A percentile compares a stretch with the other conserved stretches of the same genome.
phyloP scores from a whole-genome alignment of 805 yeast genomes.

The Cyberlindnera japonica region DNA sequence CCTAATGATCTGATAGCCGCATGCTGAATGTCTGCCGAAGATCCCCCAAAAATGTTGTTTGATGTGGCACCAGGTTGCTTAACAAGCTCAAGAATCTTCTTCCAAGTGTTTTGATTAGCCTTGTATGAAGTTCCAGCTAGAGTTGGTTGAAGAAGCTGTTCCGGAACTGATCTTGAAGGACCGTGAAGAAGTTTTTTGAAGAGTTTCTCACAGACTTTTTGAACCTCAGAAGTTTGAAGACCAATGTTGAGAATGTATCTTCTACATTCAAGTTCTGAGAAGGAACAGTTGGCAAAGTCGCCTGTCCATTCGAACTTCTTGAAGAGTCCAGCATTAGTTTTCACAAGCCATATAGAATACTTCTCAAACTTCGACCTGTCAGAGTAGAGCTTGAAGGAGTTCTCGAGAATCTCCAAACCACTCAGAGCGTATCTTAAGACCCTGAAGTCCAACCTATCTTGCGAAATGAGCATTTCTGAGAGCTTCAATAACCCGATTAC shows the following conservation, averaged over 20 bases:
- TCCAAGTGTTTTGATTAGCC: conserved; percentile 48
- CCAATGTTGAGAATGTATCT: conserved; percentile 42
- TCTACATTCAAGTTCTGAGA: conserved; percentile 42
- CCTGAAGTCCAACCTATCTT: conserved; percentile 18
- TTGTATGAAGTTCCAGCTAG: conserved; percentile 40
- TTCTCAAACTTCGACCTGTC: conserved; percentile 2
- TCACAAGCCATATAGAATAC: conserved; percentile 17
- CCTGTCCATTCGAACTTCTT: conserved; percentile 37
- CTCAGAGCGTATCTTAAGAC: conserved; percentile 29
- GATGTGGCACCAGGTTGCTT: conserved; percentile 47
- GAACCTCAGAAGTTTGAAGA: conserved; percentile 21
- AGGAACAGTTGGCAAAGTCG: conserved; percentile 34
- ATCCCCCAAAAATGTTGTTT: conserved; percentile 28
- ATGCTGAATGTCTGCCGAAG: conserved; percentile 43
- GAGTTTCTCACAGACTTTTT: conserved; percentile 34
- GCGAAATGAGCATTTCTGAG: conserved; percentile 16
- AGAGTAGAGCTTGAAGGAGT: conserved; percentile 18
- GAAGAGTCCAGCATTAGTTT: conserved; percentile 21
- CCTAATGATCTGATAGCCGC: conserved; percentile 55
- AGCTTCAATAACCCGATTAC: conserved; percentile 29
- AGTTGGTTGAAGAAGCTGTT: conserved; percentile 43
- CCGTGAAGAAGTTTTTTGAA: conserved; percentile 53
- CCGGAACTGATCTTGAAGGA: conserved; percentile 48
- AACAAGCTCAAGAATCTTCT: conserved; percentile 50
- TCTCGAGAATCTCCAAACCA: conserved; percentile 24